Evolutionary conservation across 331 rosid genomes (phyloP), one percentile per base, ranked within the genome.

Genomic region (Acacia pycnantha): DNA sequence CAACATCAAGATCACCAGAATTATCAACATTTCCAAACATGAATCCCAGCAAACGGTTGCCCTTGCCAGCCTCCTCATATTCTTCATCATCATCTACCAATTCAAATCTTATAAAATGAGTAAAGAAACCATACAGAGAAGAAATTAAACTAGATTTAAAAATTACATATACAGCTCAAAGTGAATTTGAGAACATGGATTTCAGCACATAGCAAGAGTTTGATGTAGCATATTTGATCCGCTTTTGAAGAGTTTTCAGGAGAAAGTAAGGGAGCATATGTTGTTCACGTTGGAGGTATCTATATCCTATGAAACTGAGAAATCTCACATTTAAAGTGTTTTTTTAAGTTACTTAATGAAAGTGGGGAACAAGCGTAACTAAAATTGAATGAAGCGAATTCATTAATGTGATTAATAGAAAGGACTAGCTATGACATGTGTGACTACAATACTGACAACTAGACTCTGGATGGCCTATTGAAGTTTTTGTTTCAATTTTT

Each of bases 11-110:
- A 85, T 91, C 96, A 33, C 99, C 99, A 33, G 98, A 95, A 78
- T 95, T 94, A 81, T 95, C 94, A 43, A 95, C 96, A 86, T 95
- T 95, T 53, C 99, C 99, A 79, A 95, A 95, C 98, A 95, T 95
- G 89, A 95, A 93, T 43, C 98, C 99, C 62, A 95, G 85, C 50
- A 93, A 86, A 48, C 97, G 92, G 79, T 88, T 89, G 78, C 93
- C 94, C 64, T 90, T 88, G 80, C 88, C 96, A 82, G 58, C 82
- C 77, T 92, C 98, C 85, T 95, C 98, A 4, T 90, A 89, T 77
- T 92, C 93, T 44, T 93, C 98, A 48, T 95, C 98, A 5, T 93
- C 98, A 56, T 93, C 97, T 90, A 84, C 64, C 79, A 86, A 80
- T 46, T 64, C 24, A 9, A 82, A 74, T 74, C 44, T 16, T 74